Base-by-base conservation (phyloP, 768 basidiomycete species). In the Boletus edulis region DNA sequence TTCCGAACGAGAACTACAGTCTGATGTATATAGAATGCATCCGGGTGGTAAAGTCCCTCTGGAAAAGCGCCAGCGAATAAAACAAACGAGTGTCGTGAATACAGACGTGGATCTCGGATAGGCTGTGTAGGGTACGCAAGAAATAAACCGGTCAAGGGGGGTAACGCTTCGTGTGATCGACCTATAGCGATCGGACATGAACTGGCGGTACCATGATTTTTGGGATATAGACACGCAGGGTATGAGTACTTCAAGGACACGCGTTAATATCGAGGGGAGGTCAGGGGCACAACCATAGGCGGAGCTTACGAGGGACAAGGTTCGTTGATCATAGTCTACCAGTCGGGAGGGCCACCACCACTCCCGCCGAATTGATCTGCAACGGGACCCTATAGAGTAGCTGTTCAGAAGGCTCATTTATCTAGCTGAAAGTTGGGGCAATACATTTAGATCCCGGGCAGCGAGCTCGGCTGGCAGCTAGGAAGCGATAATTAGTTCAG, bases 321-420 rank as follows among this genome's bases (percentile, higher is more conserved):
- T 15, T 40, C 32, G 12, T 40, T n/a, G 22, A 40, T 50, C 48
- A 46, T 24, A 9, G 35, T 46, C 56, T 59, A 68, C 69, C 69
- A 71, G 63, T 72, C 71, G 10, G 70, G 58, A 42, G 54, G 44
- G 15, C 53, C 48, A 3, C 46, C 39, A 9, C 57, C 64, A 2
- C 49, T n/a, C 2, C 58, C 65, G 18, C 65, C 65, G 14, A 64
- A 67, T 29, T 51, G 38, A 46, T 66, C 61, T 39, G 57, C 27
- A 8, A 48, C 49, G 5, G 66, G 69, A n/a, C 18, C 41, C 67
- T 68, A 41, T 43, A 39, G 17, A 43, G 13, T 6, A 32, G 4
- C 15, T n/a, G 3, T n/a, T 70, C 12, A 61, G 51, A 43, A 49
- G 20, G 5, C 15, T 9, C 8, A 18, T 17, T 39, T 32, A 7